phyloP scores from a whole-genome alignment of 768 basidiomycete genomes.

The Tephrocybe sp. region DNA sequence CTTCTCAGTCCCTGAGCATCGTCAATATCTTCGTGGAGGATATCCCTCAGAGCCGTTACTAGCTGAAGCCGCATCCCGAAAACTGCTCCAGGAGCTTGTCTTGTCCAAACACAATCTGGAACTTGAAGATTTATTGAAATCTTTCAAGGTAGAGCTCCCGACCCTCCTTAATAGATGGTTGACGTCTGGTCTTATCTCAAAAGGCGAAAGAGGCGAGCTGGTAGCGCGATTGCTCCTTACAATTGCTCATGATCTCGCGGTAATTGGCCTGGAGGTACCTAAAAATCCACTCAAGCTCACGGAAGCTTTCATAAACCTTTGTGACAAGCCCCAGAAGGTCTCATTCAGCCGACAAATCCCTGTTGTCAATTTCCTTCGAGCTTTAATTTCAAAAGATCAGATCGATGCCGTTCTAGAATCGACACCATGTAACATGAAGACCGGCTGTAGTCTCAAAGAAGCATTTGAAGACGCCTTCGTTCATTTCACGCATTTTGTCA shows the following conservation, averaged over 20 bases:
- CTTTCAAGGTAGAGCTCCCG: background rate
- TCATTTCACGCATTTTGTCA: conserved; percentile 3
- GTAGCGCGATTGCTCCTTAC: conserved; percentile 3
- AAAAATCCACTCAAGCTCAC: background rate
- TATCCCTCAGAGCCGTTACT: conserved; percentile 2
- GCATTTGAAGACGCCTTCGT: conserved; percentile 1
- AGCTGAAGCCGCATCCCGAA: background rate
- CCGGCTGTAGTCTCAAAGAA: background rate
- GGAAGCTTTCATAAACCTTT: background rate
- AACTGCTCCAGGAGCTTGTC: background rate
- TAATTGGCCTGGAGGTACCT: too few relatives aligned
- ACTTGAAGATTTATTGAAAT: background rate
- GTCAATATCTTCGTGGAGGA: background rate
- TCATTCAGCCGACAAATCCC: background rate
- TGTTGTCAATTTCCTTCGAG: background rate
- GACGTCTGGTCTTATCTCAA: background rate
- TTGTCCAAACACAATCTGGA: background rate
- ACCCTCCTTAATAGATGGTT: background rate
- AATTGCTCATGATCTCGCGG: background rate
- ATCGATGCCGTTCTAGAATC: background rate
- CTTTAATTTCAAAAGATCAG: background rate
- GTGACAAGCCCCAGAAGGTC: background rate
- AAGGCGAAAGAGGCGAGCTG: conserved; percentile 1
- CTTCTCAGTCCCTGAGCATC: conserved; percentile 1
- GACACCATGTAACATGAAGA: background rate